Evolutionary conservation across 495 filamentous ascomycete species (phyloP), one percentile per base, ranked within the genome.

Genomic region (Aspergillus haitiensis): DNA sequence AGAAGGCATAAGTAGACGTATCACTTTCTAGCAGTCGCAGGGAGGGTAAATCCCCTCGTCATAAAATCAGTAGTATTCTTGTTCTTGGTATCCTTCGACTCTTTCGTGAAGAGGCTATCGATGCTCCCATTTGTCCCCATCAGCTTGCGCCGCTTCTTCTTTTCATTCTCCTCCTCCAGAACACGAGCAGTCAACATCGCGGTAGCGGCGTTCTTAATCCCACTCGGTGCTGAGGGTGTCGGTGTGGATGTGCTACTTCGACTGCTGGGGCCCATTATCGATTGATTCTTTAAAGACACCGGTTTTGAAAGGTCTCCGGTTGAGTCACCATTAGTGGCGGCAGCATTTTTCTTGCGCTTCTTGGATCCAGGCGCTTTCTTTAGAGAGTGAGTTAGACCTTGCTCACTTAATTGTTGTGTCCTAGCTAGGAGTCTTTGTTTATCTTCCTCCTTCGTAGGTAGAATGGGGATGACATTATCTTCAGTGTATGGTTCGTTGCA

Each of bases 171-270:
- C 60, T 97, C 94, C 8, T 87, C 86, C 8, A 97, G 69, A 0
- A 98, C 92, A 61, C 84, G 91, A 0, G 88, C 89, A 6, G 94
- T 95, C 18, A 98, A 72, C 10, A 84, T 86, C 0, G 93, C 92
- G 6, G 94, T 93, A 13, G 89, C 83, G 4, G 90, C 80, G 64
- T 97, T 93, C 70, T 95, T 94, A 69, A 98, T 96, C 31, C 84
- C 80, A 55, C 74, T 77, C 8, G 70, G 66, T 32, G 71, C 58
- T 34, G 45, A 58, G 8, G 70, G 68, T 59, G 55, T 76, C 61
- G 64, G 73, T 59, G 68, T 70, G 1, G 65, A 67, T 13, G 67
- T 70, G 32, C 67, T 67, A 50, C 67, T 72, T 56, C 66, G 56
- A 48, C 61, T 67, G 16, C 64, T 61, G 3, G 21, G 21, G 21